Percentiles rank a stretch among this genome's conserved stretches.
Evolutionary conservation across 2,329 filamentous ascomycete genomes (phyloP).

Genomic region (Alternaria novae-zelandiae): DNA sequence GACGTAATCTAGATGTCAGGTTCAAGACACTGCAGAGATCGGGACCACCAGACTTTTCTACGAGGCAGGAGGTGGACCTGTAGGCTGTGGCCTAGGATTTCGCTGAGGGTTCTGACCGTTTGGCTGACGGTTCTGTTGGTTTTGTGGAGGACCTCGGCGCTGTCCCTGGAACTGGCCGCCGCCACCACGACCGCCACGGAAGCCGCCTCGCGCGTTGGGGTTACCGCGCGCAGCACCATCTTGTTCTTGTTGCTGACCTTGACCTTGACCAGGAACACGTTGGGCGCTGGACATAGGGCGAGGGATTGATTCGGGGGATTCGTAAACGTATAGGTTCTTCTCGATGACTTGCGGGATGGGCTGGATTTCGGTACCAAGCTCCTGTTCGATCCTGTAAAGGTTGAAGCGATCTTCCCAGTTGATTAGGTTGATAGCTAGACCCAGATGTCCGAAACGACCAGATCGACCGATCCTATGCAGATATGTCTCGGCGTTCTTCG

Average conservation of each 20-base stretch:
- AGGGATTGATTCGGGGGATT: slow-evolving; percentile 92
- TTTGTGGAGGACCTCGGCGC: slow-evolving; percentile 33
- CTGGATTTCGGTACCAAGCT: slow-evolving; percentile 95
- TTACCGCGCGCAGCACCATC: slow-evolving; percentile 30
- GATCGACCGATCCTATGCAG: slow-evolving; percentile 98
- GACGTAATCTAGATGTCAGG: slow-evolving; percentile 18
- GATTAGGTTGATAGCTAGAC: slow-evolving; percentile 97
- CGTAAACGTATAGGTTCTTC: slow-evolving; percentile 98
- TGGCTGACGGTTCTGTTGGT: slow-evolving; percentile 41
- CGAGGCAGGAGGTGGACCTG: slow-evolving; percentile 38
- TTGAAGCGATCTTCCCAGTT: slow-evolving; percentile 99
- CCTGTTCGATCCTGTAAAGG: slow-evolving; percentile 97
- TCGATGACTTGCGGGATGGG: slow-evolving; percentile 95
- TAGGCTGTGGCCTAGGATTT: slow-evolving; percentile 41
- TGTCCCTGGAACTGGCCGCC: slow-evolving; percentile 43
- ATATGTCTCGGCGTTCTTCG: slow-evolving; percentile 99
- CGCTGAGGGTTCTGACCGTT: slow-evolving; percentile 47
- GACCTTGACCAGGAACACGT: slow-evolving; percentile 34
- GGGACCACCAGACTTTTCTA: slow-evolving; percentile 13
- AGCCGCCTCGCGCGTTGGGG: slow-evolving; percentile 35
- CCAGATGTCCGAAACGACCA: slow-evolving; percentile 93
- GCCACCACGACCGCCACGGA: slow-evolving; percentile 45
- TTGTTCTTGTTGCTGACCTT: slow-evolving; percentile 38
- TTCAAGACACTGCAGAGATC: slow-evolving; percentile 41
- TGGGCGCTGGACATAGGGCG: slow-evolving; percentile 71